phyloP scores from a whole-genome alignment of 1,139 yeast genomes.

The Hyphopichia khmerensis region DNA sequence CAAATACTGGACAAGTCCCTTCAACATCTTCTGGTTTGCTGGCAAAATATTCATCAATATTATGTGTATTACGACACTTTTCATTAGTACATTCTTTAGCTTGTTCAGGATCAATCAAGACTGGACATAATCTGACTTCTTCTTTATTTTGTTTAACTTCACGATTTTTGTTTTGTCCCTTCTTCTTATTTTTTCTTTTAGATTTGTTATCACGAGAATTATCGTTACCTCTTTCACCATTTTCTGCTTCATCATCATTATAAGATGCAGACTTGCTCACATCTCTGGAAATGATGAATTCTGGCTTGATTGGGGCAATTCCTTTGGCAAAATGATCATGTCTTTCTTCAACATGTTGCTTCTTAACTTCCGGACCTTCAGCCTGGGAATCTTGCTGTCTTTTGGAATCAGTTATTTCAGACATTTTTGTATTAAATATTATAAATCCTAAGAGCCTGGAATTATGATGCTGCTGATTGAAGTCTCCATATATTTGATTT shows the following conservation, averaged over 20 bases:
- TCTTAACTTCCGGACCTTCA: constrained; percentile 21
- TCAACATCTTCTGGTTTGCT: constrained; percentile 70
- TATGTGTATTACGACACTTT: constrained; percentile 76
- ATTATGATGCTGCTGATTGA: neutral
- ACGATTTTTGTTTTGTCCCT: constrained; percentile 91
- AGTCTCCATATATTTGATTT: neutral
- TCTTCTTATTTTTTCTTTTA: constrained; percentile 36
- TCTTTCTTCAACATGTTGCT: constrained; percentile 12
- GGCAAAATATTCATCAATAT: constrained; percentile 59
- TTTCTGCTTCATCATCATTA: constrained; percentile 50
- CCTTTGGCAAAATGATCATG: constrained; percentile 39
- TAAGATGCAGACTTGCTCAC: constrained; percentile 38
- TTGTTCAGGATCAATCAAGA: constrained; percentile 53
- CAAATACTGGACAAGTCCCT: constrained; percentile 80
- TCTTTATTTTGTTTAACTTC: constrained; percentile 74
- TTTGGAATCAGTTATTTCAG: constrained; percentile 12
- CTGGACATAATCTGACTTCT: constrained; percentile 63
- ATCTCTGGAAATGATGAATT: constrained; percentile 43
- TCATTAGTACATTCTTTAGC: constrained; percentile 59
- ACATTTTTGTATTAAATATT: neutral
- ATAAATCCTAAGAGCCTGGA: too few relatives aligned
- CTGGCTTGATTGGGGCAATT: constrained; percentile 65
- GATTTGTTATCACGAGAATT: constrained; percentile 22
- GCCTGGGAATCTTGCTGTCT: constrained; percentile 10
- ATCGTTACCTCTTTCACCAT: constrained; percentile 34